Evolutionary conservation across 768 basidiomycete species (phyloP), one percentile per base, ranked within the genome.

Genomic region (Tubosaeta sp.): DNA sequence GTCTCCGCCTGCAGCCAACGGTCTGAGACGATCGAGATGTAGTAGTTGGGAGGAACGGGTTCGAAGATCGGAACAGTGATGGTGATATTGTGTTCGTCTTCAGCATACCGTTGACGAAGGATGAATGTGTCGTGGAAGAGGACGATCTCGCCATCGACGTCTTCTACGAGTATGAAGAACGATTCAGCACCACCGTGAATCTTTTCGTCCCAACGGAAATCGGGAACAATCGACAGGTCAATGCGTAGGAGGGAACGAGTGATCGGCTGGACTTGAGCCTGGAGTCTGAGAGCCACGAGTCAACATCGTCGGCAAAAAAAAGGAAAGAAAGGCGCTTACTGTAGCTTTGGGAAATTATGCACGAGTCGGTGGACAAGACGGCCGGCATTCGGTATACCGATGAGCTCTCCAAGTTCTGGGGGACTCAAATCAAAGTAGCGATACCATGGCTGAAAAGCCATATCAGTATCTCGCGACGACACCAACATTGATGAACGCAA

Each of bases 201-300:
- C 68, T 91, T 91, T 62, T 93, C 91, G 34, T 97, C 95, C 97
- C 97, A 99, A 42, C 87, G 82, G 82, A 98, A 99, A 65, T 98
- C 97, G n/a, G 97, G 95, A 4, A 84, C 83, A 65, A 99, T 95
- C 3, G 91, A 92, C 14, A 99, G 72, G 58, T 98, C 95, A 50
- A 98, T 86, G 32, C 91, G 84, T 13, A 99, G 80, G 13, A 98
- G 82, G 0, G 92, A 90, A 10, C 95, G 86, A 0, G 97, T 98
- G 62, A 99, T 93, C 0, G 95, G 97, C 61, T 97, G 91, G 0
- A 98, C 95, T 64, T 97, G 91, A 0, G 97, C 95, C 67, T 95
- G 88, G 12, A 99, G 74, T 60, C 88, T 91, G 57, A 1, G 50
- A 35, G 46, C 5, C 34, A 26, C 25, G 6, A 6, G 48, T 47